Evolutionary conservation across 1,284 basidiomycete genomes (phyloP), one percentile per base, ranked within the genome.

Genomic region (Sanghuangporus sanghuang): DNA sequence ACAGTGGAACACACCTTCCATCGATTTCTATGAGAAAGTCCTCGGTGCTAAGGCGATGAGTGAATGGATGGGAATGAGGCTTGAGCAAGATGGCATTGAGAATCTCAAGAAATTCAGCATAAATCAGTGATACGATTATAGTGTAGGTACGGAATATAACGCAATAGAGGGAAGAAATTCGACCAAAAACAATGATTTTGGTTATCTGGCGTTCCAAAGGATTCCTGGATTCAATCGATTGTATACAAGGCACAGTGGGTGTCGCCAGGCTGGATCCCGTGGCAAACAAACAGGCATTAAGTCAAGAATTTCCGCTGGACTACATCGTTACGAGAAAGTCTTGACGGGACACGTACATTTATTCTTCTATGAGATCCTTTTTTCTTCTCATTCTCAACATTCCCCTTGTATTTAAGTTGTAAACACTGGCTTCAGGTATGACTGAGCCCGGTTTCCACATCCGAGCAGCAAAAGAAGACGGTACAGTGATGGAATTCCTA

Each of bases 1-100:
- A 52, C 70, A 96, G 91, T 96, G 95, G 95, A 97, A 97, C 78
- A 79, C 86, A 67, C 93, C 94, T 2, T 93, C 93, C 36, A 96
- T 96, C 69, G 90, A 90, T 63, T 96, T 96, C 73, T 95, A 96
- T 75, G 89, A 92, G 77, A 87, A 94, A 76, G 78, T 78, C 57
- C 81, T 96, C 57, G 83, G 83, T 23, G 92, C 93, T 40, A 86
- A 78, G 67, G 75, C 81, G 42, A 92, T 92, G 85, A 78, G 81
- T 57, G 94, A 93, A 73, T 96, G 95, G 95, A 79, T 92, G 76
- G 87, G 89, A 65, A 96, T 96, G 93, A 83, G 94, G 69, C 78
- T 97, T 38, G 90, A 92, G 69, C 90, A 86, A 63, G 80, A 83
- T 12, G 88, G 86, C 23, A 89, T 92, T 62, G 78, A 81, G 64